These are phyloP conservation scores for Pleodorina starrii DNA, from an alignment of 139 green algal species.

Conservation along the genomic window DNA sequence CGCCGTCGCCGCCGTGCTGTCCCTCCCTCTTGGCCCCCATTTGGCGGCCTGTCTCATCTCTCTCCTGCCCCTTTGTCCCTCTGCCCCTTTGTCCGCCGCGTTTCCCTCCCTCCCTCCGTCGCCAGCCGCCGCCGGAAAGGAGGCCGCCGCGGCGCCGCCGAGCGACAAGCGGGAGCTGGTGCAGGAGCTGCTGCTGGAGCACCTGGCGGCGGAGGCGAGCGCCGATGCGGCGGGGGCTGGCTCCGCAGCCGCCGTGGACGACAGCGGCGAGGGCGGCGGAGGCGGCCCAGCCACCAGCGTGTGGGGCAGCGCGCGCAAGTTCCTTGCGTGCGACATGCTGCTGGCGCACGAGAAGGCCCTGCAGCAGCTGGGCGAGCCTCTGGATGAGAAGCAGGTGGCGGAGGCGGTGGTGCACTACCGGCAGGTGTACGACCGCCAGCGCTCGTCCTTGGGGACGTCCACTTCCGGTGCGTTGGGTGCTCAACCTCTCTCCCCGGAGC, in stretches of 20 bases:
- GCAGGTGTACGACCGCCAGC: conserved; percentile 32
- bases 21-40: too few species aligned
- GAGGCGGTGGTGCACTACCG: conserved; percentile 3
- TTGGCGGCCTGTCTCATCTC: too few species aligned
- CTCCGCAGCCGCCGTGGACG: neutral
- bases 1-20: too few species aligned
- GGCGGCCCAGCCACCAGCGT: neutral
- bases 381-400: neutral
- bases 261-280: neutral
- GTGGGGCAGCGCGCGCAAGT: conserved; percentile 7
- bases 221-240: neutral
- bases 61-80: too few species aligned
- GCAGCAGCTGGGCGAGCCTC: neutral
- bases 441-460: conserved; percentile 28
- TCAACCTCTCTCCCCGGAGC: too few species aligned
- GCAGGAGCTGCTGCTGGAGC: conserved; percentile 66
- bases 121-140: neutral
- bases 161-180: conserved; percentile 42
- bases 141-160: too few species aligned
- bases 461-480: conserved; percentile 14
- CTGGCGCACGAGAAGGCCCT: neutral
- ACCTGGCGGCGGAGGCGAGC: conserved; percentile 54
- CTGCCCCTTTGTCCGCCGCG: too few species aligned
- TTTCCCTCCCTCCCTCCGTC: neutral
- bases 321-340: conserved; percentile 26